Base-by-base conservation (phyloP, 768 basidiomycete genomes). In the Tylopilus cervinicoccineus region DNA sequence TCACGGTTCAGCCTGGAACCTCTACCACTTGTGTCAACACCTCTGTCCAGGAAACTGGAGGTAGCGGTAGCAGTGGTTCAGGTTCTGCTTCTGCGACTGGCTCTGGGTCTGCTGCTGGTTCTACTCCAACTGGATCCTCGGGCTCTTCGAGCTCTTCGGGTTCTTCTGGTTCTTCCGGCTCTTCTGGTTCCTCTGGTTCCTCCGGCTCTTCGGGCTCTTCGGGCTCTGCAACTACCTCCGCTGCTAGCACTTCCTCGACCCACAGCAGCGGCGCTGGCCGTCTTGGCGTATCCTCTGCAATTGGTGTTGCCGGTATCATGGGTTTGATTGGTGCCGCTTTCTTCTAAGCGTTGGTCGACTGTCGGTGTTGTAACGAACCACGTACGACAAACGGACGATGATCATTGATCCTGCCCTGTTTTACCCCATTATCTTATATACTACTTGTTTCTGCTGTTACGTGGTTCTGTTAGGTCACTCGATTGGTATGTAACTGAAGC, bases 291-390 rank as follows among this genome's bases (percentile, higher is more conserved):
- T 54, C 67, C 43, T 63, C 70, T 10, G 58, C 69, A 1, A 66
- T 74, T 54, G 75, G 78, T 14, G 54, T 80, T 22, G 77, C 76
- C 39, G 73, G 73, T 32, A 27, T 80, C 31, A 64, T 83, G 60
- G 78, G 79, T 19, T 55, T 81, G 37, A 62, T 79, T 46, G 80
- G 80, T 34, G 71, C 75, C 44, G 70, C 70, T 41, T 65, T 81
- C 19, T 68, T 80, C 46, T 79, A 65, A 70, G 48, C 48, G 27
- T 37, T 2, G 42, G 16, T 41, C 7, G 33, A 12, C 13, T n/a
- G 39, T 2, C 19, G 19, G 43, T 5, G 8, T 40, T 53, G 36
- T 38, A 28, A 60, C 38, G 52, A 55, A 43, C 12, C 33, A 45
- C 36, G 5, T 37, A 37, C 36, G 40, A 54, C 13, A 41, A n/a